Conservation (phyloP, 805 yeast genomes). For the Cyberlindnera suaveolens region DNA sequence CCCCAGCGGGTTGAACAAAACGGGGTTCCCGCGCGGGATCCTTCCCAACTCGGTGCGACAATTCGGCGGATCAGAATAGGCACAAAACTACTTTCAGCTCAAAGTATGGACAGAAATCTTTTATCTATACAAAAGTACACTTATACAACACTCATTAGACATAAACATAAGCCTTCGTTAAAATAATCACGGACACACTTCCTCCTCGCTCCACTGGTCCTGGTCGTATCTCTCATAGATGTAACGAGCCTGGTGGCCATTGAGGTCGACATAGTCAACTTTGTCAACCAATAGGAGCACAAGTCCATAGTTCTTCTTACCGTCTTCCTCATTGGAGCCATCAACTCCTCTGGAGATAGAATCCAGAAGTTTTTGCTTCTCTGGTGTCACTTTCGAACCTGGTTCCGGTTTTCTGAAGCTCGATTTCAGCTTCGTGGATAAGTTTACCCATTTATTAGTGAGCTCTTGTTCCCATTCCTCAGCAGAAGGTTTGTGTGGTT, state of each 20-base stretch:
- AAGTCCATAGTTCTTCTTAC: conserved; percentile 57
- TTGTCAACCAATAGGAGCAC: conserved; percentile 62
- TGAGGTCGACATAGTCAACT: conserved; percentile 63
- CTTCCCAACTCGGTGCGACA: too few relatives aligned
- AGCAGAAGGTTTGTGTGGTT: conserved; percentile 14
- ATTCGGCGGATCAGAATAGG: too few relatives aligned
- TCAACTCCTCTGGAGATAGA: conserved; percentile 78
- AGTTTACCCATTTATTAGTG: conserved; percentile 51
- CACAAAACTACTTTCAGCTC: too few relatives aligned
- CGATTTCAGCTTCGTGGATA: conserved; percentile 55
- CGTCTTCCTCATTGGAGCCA: conserved; percentile 60
- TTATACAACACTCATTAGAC: too few relatives aligned
- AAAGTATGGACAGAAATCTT: too few relatives aligned
- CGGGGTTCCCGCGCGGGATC: too few relatives aligned
- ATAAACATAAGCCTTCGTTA: too few relatives aligned
- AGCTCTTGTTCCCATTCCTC: conserved; percentile 69
- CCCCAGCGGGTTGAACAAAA: background rate
- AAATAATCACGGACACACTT: conserved; percentile 59
- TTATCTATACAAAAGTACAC: too few relatives aligned
- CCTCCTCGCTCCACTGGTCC: conserved; percentile 70
- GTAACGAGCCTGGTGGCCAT: conserved; percentile 45
- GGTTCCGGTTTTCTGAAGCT: conserved; percentile 73
- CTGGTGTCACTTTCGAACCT: conserved; percentile 49
- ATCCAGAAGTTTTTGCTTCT: conserved; percentile 53
- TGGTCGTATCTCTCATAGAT: conserved; percentile 45